Percentiles rank a stretch among this genome's conserved stretches.
Evolutionary conservation across 441 rosid species (phyloP).

Genomic region (Mallotus repandus): DNA sequence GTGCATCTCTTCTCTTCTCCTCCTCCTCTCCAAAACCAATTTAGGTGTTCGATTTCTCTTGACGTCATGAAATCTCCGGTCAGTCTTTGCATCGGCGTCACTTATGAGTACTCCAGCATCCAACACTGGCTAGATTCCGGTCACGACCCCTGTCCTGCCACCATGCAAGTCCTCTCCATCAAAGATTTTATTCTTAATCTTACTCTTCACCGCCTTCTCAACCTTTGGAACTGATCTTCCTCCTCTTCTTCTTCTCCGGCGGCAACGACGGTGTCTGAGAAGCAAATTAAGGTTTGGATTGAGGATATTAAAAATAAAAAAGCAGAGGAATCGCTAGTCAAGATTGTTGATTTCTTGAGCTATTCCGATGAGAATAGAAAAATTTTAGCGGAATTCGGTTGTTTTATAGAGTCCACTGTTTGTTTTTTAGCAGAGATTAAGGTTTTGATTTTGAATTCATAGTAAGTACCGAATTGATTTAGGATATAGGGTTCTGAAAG

Average conservation of each 20-base stretch:
- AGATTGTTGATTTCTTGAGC: slow-evolving; percentile 42
- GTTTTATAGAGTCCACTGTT: slow-evolving; percentile 40
- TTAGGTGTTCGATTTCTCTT: slow-evolving; percentile 81
- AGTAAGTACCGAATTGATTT: too few species aligned
- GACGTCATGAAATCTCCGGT: slow-evolving; percentile 91
- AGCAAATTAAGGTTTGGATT: slow-evolving; percentile 19
- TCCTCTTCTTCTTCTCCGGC: too few species aligned
- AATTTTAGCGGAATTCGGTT: slow-evolving; percentile 41
- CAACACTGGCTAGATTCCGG: slow-evolving; percentile 84
- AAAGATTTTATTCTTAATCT: slow-evolving; percentile 74
- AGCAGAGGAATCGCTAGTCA: slow-evolving; percentile 28
- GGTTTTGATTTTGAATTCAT: too few species aligned
- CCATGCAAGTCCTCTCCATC: too few species aligned
- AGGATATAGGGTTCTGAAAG: too few species aligned
- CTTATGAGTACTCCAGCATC: slow-evolving; percentile 82
- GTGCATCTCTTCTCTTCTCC: background rate
- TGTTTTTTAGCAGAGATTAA: slow-evolving; percentile 33
- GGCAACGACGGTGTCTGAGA: slow-evolving; percentile 18
- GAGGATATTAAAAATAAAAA: slow-evolving; percentile 22
- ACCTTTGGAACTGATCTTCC: slow-evolving; percentile 66
- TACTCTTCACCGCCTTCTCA: slow-evolving; percentile 71
- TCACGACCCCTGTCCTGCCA: slow-evolving; percentile 83
- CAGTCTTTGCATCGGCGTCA: slow-evolving; percentile 79
- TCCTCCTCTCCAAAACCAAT: slow-evolving; percentile 69
- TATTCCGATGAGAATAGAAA: slow-evolving; percentile 45